Evolutionary conservation across 2,329 filamentous ascomycete genomes (phyloP).

Genomic region (Ramularia endophylla): DNA sequence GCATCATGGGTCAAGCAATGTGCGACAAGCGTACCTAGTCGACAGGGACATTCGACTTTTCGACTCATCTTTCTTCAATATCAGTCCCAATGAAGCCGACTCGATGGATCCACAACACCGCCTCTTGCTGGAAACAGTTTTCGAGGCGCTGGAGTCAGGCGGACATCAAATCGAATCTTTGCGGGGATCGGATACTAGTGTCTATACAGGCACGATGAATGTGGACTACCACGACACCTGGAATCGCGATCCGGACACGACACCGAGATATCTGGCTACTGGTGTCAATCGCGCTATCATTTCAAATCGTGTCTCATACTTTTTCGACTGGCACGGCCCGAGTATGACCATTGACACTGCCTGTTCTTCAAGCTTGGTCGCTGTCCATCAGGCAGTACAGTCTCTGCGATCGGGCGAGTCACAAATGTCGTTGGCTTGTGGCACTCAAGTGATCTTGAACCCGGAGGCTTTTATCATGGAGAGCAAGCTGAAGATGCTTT

Average conservation of each 20-base stretch:
- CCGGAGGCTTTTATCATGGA: background rate
- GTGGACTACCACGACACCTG: slow-evolving; percentile 12
- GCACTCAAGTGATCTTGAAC: background rate
- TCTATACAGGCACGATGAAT: slow-evolving; percentile 11
- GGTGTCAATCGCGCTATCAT: slow-evolving; percentile 7
- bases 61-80: slow-evolving; percentile 19
- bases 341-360: slow-evolving; percentile 13
- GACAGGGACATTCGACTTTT: slow-evolving; percentile 13
- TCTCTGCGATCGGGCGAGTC: slow-evolving; percentile 2
- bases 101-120: slow-evolving; percentile 22
- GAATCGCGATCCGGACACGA: slow-evolving; percentile 8
- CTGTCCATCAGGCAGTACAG: slow-evolving; percentile 6
- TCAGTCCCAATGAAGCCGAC: slow-evolving; percentile 12
- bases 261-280: slow-evolving; percentile 14
- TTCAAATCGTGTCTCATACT: slow-evolving; percentile 11
- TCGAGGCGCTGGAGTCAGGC: slow-evolving; percentile 15
- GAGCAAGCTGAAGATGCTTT: slow-evolving; percentile 13
- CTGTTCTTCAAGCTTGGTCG: slow-evolving; percentile 4
- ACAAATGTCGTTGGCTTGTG: slow-evolving; percentile 1
- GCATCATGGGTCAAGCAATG: background rate
- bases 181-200: slow-evolving; percentile 8
- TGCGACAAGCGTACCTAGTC: slow-evolving; percentile 10
- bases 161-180: slow-evolving; percentile 6
- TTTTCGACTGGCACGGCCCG: slow-evolving; percentile 13
- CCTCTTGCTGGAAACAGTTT: slow-evolving; percentile 14